Evolutionary conservation across 1,284 basidiomycete species (phyloP).

Genomic region (Schizophyllum commune): DNA sequence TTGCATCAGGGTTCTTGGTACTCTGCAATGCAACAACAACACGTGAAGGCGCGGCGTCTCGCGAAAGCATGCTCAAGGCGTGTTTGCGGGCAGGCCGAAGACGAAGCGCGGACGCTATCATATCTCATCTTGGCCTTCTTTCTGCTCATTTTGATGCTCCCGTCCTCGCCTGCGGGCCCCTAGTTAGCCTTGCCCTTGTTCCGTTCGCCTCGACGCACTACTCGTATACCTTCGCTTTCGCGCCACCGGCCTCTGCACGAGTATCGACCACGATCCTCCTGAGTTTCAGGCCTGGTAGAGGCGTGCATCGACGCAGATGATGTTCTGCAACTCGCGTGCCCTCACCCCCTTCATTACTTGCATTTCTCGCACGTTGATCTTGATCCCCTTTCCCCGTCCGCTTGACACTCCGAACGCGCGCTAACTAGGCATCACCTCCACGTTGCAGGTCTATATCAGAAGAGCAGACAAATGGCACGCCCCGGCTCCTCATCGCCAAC

Average conservation of each 20-base stretch:
- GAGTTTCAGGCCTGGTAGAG: neutral
- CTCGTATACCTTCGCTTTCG: neutral
- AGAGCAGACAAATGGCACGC: constrained; percentile 1
- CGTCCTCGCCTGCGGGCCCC: neutral
- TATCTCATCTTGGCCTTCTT: constrained; percentile 20
- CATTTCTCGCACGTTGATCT: neutral
- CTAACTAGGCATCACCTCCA: neutral
- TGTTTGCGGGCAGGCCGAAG: constrained; percentile 29
- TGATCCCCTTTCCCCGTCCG: neutral
- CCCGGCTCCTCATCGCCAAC: constrained; percentile 16
- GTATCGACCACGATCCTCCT: neutral
- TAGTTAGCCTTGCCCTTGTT: neutral
- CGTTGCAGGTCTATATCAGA: neutral
- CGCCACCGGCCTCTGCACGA: neutral
- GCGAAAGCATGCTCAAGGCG: constrained; percentile 18
- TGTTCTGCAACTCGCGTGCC: neutral
- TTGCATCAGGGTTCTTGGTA: constrained; percentile 1
- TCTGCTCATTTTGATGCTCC: constrained; percentile 1
- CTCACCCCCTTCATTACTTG: neutral
- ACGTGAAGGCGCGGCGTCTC: constrained; percentile 60
- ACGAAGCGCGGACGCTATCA: constrained; percentile 31
- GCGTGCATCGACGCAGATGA: neutral
- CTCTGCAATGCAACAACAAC: constrained; percentile 46
- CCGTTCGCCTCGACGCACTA: neutral
- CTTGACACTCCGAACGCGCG: neutral